phyloP scores from a whole-genome alignment of 148 eudicot genomes.

The Rhododendron molle region DNA sequence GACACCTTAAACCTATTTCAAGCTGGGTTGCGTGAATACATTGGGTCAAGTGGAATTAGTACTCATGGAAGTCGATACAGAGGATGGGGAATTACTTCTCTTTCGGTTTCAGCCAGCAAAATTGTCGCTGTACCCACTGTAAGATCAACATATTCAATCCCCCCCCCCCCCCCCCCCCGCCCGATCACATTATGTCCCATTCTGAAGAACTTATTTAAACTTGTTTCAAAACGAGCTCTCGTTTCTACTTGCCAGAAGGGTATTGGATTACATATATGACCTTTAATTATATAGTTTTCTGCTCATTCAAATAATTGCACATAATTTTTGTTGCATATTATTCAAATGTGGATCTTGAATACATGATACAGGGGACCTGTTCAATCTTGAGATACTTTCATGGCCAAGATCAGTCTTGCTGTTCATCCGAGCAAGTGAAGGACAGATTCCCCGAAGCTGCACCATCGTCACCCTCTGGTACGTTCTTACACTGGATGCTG shows the following conservation, averaged over 20 bases:
- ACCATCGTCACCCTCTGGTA: conserved; percentile 35
- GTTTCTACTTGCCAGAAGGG: background rate
- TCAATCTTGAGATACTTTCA: conserved; percentile 44
- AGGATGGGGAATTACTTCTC: conserved; percentile 76
- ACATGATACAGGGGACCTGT: conserved; percentile 61
- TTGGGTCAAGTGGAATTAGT: conserved; percentile 35
- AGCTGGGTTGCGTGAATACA: conserved; percentile 70
- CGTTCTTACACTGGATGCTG: conserved; percentile 4
- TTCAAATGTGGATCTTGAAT: background rate
- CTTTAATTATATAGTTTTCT: background rate
- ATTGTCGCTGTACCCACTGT: conserved; percentile 68
- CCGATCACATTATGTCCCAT: background rate
- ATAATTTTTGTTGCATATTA: background rate
- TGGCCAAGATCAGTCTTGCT: conserved; percentile 34
- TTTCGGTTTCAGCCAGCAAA: conserved; percentile 84
- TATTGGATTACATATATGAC: background rate
- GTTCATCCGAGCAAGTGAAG: conserved; percentile 27
- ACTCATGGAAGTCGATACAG: conserved; percentile 29
- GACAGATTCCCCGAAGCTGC: conserved; percentile 26
- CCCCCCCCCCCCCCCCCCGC: too few species aligned
- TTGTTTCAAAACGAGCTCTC: background rate
- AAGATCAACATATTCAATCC: conserved; percentile 24
- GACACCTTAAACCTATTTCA: conserved; percentile 68
- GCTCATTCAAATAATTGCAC: background rate
- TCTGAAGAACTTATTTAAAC: background rate